Conservation (phyloP, 148 eudicot species). For the Salicornia ramosissima region DNA sequence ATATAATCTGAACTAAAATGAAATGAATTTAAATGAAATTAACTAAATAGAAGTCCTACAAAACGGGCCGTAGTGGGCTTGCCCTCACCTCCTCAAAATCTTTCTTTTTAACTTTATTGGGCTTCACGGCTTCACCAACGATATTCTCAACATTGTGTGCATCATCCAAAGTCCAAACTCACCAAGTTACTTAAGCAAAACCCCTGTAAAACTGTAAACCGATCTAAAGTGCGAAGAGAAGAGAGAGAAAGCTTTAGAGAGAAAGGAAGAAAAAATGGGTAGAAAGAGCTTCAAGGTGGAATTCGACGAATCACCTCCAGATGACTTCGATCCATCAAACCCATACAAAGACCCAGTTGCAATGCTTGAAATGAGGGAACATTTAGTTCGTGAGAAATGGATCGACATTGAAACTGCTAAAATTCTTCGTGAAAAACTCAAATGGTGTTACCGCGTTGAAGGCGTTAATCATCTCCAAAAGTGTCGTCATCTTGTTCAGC, state of each 20-base stretch:
- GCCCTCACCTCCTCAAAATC: too few relatives aligned
- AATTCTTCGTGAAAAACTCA: slow-evolving; percentile 64
- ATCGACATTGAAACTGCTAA: slow-evolving; percentile 88
- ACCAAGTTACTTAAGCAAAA: too few relatives aligned
- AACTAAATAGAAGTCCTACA: too few relatives aligned
- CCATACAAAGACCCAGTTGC: slow-evolving; percentile 99
- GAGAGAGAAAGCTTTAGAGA: slow-evolving; percentile 6
- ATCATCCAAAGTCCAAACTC: too few relatives aligned
- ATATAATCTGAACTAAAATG: too few relatives aligned
- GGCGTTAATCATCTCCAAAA: slow-evolving; percentile 90
- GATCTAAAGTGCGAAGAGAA: background rate
- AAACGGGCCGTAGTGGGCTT: too few relatives aligned
- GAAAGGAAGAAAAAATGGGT: slow-evolving; percentile 43
- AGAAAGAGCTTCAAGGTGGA: slow-evolving; percentile 53
- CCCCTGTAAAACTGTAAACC: too few relatives aligned
- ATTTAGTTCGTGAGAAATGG: slow-evolving; percentile 89
- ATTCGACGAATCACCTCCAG: slow-evolving; percentile 82
- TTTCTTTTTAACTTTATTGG: too few relatives aligned
- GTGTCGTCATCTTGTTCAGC: slow-evolving; percentile 80
- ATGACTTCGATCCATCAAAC: slow-evolving; percentile 77
- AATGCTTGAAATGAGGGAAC: slow-evolving; percentile 90
- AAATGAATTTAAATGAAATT: too few relatives aligned
- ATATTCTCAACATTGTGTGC: too few relatives aligned
- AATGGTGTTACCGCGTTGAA: slow-evolving; percentile 86
- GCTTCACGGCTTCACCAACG: too few relatives aligned